These are phyloP conservation scores for Pyronema domesticum DNA, from an alignment of 495 filamentous ascomycete species.

Conservation along the genomic window DNA sequence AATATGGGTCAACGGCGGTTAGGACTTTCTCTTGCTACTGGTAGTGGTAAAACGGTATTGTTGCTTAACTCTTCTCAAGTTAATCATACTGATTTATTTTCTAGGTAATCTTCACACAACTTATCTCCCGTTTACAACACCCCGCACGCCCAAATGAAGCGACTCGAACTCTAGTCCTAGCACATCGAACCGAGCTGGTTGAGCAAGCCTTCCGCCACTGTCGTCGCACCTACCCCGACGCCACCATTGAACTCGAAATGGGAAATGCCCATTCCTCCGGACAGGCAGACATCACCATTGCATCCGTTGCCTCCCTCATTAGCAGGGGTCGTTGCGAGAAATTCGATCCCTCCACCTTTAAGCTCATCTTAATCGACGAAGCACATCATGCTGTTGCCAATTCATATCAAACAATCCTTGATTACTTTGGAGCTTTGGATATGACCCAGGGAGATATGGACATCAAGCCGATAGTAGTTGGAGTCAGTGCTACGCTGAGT, in stretches of 20 bases:
- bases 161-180: conserved; percentile 74
- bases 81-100: background rate
- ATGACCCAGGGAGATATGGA: conserved; percentile 24
- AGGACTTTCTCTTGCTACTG: conserved; percentile 80
- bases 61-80: background rate
- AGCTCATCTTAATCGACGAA: conserved; percentile 87
- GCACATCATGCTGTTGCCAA: conserved; percentile 91
- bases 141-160: conserved; percentile 32
- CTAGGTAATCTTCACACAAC: conserved; percentile 86
- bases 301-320: conserved; percentile 66
- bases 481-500: conserved; percentile 85
- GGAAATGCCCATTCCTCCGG: conserved; percentile 55
- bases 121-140: conserved; percentile 60
- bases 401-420: conserved; percentile 52
- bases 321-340: conserved; percentile 58
- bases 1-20: conserved; percentile 59
- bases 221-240: conserved; percentile 54
- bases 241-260: conserved; percentile 79
- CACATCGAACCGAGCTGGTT: conserved; percentile 84
- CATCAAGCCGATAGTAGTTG: conserved; percentile 55
- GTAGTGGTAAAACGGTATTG: conserved; percentile 72
- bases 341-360: conserved; percentile 64
- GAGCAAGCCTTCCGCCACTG: conserved; percentile 86
- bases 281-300: conserved; percentile 76
- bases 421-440: conserved; percentile 53